Evolutionary conservation across 83 land plant species (phyloP).

Genomic region (Thuja plicata): DNA sequence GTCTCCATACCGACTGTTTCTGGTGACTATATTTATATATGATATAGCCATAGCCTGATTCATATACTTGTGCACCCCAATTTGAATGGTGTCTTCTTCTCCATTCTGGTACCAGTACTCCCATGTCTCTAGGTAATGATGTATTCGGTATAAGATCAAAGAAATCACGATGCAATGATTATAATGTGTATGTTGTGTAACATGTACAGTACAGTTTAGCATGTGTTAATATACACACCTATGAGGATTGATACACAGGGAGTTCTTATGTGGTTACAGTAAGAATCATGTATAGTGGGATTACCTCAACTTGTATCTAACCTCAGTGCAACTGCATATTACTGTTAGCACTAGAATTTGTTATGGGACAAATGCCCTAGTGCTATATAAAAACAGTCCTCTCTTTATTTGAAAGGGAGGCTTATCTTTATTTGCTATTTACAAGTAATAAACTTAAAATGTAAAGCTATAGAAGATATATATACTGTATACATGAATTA

Average conservation of each 20-base stretch:
- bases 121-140: no score
- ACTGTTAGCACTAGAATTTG: background rate
- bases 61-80: no score
- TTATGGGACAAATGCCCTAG: background rate
- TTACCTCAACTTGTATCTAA: background rate
- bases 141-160: no score
- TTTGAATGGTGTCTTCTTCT: no score
- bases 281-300: background rate
- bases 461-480: background rate
- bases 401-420: background rate
- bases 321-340: background rate
- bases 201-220: background rate
- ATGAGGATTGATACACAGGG: background rate
- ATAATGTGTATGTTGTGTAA: background rate
- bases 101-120: no score
- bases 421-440: background rate
- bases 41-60: no score
- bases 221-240: background rate
- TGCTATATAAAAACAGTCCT: background rate
- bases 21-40: no score
- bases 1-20: no score
- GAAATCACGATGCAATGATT: background rate
- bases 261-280: background rate
- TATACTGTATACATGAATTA: no score
- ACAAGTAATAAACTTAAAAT: background rate